Evolutionary conservation across 306 rosid species (phyloP).

Genomic region (Geum urbanum): DNA sequence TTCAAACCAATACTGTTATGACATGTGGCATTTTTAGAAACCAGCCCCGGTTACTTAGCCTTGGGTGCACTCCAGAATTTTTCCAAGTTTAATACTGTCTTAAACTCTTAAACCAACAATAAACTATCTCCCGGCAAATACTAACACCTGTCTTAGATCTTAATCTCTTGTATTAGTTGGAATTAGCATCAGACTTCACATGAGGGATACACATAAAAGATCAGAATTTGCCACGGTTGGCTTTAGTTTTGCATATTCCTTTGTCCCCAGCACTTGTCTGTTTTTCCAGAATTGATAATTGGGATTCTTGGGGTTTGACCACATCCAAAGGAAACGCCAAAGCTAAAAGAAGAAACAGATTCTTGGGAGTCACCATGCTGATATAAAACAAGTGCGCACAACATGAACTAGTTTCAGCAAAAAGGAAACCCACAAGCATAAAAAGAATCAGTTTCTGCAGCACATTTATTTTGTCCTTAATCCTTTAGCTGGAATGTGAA

Average conservation of each 20-base stretch:
- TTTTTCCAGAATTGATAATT: not conserved
- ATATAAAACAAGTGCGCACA: not conserved
- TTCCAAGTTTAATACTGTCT: not conserved
- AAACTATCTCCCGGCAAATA: not conserved
- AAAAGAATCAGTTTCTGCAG: not conserved
- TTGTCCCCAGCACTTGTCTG: constrained; percentile 14
- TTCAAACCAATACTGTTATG: no score
- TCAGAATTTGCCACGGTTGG: not conserved
- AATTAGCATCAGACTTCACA: not conserved
- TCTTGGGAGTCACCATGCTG: not conserved
- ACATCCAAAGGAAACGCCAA: constrained; percentile 8
- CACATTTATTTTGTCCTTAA: not conserved
- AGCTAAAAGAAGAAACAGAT: not conserved
- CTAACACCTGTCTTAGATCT: not conserved
- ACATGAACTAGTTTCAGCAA: not conserved
- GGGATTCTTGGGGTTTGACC: constrained; percentile 11
- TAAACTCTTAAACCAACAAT: not conserved
- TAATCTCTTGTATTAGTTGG: not conserved
- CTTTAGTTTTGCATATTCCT: constrained; percentile 4
- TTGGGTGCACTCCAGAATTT: no score
- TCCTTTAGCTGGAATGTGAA: not conserved
- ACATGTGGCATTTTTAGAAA: no score
- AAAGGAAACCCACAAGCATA: not conserved
- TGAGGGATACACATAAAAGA: not conserved
- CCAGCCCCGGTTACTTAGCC: no score